These are phyloP conservation scores for Blumeriella jaapii DNA, from an alignment of 2,329 filamentous ascomycete species.

Conservation along the genomic window DNA sequence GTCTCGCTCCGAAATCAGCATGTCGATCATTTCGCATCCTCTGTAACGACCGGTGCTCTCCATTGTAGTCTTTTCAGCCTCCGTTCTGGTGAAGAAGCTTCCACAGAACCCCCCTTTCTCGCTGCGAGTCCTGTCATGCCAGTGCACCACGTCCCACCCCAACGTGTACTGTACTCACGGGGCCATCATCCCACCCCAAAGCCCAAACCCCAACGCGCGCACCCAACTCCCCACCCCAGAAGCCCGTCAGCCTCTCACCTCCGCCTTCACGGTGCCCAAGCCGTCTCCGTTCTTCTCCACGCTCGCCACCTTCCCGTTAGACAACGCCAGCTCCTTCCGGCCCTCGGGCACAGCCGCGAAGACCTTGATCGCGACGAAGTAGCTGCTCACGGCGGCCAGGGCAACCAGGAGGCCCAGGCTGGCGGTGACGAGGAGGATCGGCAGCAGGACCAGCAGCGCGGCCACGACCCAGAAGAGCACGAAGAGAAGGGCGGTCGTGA, in stretches of 20 bases:
- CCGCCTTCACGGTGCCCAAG: slow-evolving; percentile 9
- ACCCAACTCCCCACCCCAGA: no score
- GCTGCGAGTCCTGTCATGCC: no score
- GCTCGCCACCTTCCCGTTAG: slow-evolving; percentile 17
- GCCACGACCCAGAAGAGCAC: slow-evolving; percentile 56
- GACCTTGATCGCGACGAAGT: slow-evolving; percentile 36
- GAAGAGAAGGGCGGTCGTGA: slow-evolving; percentile 52
- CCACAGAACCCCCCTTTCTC: no score
- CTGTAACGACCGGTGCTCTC: no score
- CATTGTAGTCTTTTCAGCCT: no score
- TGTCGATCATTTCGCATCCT: no score
- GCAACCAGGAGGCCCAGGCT: slow-evolving; percentile 53
- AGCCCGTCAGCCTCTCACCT: slow-evolving; percentile 21
- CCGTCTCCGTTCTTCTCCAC: slow-evolving; percentile 18
- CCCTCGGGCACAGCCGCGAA: slow-evolving; percentile 29
- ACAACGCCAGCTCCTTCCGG: slow-evolving; percentile 11
- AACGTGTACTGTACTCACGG: no score
- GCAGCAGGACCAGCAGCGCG: slow-evolving; percentile 55
- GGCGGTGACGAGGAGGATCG: slow-evolving; percentile 55
- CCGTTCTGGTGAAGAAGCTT: no score
- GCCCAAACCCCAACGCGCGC: no score
- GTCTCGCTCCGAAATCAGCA: no score
- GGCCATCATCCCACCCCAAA: no score
- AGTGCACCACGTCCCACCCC: no score
- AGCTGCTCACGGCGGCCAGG: slow-evolving; percentile 53